phyloP scores from a whole-genome alignment of 805 yeast species.

The Saturnispora kantuleensis region DNA sequence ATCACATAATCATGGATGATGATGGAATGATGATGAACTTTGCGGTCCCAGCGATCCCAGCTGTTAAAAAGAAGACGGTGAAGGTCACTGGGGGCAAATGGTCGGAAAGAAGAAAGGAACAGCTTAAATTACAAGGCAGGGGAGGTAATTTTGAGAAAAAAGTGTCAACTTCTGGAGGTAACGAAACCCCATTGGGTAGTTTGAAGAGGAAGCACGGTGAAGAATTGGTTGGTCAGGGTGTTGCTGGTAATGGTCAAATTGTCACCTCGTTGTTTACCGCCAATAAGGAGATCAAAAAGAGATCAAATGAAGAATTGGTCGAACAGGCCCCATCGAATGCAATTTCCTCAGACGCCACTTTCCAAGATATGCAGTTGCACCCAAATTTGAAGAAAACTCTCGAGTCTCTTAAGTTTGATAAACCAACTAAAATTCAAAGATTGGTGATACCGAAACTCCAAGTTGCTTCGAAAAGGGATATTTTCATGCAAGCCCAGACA shows the following conservation, averaged over 20 bases:
- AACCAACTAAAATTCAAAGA: slow-evolving; percentile 85
- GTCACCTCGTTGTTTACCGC: slow-evolving; percentile 82
- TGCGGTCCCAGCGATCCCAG: slow-evolving; percentile 26
- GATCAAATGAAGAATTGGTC: slow-evolving; percentile 24
- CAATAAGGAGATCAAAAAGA: slow-evolving; percentile 41
- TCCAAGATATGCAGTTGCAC: slow-evolving; percentile 61
- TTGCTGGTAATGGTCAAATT: slow-evolving; percentile 33
- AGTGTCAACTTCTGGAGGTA: slow-evolving; percentile 7
- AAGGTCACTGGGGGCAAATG: slow-evolving; percentile 66
- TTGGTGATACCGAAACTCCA: slow-evolving; percentile 57
- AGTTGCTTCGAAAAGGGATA: slow-evolving; percentile 36
- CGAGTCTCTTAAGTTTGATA: slow-evolving; percentile 40
- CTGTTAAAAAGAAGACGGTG: slow-evolving; percentile 15
- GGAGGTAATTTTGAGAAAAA: slow-evolving; percentile 12
- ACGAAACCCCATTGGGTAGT: slow-evolving; percentile 9
- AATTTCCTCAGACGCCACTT: slow-evolving; percentile 47
- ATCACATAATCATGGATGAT: slow-evolving; percentile 27
- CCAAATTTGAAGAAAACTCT: slow-evolving; percentile 44
- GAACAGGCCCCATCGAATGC: slow-evolving; percentile 68
- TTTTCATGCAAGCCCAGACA: slow-evolving; percentile 92
- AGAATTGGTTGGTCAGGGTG: neutral
- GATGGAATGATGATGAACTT: slow-evolving; percentile 75
- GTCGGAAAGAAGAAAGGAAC: slow-evolving; percentile 67
- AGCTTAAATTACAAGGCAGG: slow-evolving; percentile 40
- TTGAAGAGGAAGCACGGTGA: slow-evolving; percentile 2